Evolutionary conservation across 257 asterid genomes (phyloP).

Genomic region (Fraxinus americana): DNA sequence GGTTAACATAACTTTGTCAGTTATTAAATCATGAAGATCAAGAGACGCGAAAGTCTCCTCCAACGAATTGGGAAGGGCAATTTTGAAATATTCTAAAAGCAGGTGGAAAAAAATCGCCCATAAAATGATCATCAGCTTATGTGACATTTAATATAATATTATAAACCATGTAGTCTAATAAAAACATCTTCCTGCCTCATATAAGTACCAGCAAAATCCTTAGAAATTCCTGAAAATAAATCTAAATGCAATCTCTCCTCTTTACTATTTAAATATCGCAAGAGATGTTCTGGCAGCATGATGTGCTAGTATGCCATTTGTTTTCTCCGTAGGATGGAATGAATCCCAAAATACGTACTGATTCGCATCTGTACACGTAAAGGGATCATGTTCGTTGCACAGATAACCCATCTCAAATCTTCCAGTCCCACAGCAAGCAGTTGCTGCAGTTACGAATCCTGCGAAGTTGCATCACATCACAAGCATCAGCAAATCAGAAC

Average conservation of each 20-base stretch:
- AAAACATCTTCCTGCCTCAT: too few species aligned
- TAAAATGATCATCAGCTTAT: too few species aligned
- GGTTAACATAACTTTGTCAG: too few species aligned
- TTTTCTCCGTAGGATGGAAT: conserved; percentile 41
- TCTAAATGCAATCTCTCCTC: background rate
- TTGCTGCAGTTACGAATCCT: conserved; percentile 39
- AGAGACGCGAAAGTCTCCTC: too few species aligned
- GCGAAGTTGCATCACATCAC: background rate
- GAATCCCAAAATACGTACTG: conserved; percentile 49
- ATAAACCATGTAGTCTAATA: too few species aligned
- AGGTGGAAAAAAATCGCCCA: too few species aligned
- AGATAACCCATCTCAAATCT: conserved; percentile 47
- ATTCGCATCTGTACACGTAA: conserved; percentile 45
- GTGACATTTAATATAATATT: too few species aligned
- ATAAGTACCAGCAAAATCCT: too few species aligned
- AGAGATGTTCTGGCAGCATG: conserved; percentile 14
- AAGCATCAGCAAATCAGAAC: background rate
- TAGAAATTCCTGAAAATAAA: too few species aligned
- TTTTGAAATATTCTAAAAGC: too few species aligned
- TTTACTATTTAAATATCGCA: background rate
- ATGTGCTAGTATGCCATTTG: conserved; percentile 33
- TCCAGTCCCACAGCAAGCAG: conserved; percentile 49
- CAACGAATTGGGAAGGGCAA: too few species aligned
- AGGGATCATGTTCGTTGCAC: conserved; percentile 34
- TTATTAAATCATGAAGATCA: too few species aligned